phyloP scores from a whole-genome alignment of 2,329 filamentous ascomycete species.

The Diaporthe humulicola region DNA sequence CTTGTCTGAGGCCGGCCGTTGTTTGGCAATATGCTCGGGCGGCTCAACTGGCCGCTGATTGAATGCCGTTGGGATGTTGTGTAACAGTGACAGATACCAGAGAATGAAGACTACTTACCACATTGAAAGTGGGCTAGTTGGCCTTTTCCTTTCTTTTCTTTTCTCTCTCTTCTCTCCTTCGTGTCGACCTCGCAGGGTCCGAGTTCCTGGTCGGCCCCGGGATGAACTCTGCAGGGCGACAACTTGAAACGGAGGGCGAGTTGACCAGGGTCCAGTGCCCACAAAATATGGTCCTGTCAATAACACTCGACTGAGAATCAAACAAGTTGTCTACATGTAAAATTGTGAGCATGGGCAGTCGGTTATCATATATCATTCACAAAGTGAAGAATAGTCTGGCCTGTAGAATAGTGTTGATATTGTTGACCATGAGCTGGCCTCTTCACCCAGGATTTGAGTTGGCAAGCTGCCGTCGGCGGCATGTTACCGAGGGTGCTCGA shows the following conservation, averaged over 20 bases:
- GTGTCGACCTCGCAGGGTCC: background rate
- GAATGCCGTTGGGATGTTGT: background rate
- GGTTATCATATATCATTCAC: too few relatives aligned
- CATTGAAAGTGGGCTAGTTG: background rate
- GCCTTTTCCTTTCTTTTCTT: background rate
- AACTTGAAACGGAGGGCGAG: conserved; percentile 11
- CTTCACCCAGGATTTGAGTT: background rate
- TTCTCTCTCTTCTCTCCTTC: background rate
- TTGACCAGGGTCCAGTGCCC: conserved; percentile 1
- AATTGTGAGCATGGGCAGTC: too few relatives aligned
- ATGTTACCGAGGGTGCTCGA: conserved; percentile 17
- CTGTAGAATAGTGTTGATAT: background rate
- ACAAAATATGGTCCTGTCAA: conserved; percentile 20
- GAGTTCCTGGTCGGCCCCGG: background rate
- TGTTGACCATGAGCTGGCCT: background rate
- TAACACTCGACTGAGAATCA: background rate
- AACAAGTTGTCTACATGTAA: background rate
- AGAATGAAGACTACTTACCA: background rate
- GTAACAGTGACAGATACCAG: background rate
- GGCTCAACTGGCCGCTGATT: background rate
- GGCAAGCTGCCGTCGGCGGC: conserved; percentile 16
- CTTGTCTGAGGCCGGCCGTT: background rate
- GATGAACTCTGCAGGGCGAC: conserved; percentile 6
- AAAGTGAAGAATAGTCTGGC: background rate
- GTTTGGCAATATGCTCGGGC: background rate